Conservation (phyloP, 306 rosid genomes). For the Ceratonia siliqua region DNA sequence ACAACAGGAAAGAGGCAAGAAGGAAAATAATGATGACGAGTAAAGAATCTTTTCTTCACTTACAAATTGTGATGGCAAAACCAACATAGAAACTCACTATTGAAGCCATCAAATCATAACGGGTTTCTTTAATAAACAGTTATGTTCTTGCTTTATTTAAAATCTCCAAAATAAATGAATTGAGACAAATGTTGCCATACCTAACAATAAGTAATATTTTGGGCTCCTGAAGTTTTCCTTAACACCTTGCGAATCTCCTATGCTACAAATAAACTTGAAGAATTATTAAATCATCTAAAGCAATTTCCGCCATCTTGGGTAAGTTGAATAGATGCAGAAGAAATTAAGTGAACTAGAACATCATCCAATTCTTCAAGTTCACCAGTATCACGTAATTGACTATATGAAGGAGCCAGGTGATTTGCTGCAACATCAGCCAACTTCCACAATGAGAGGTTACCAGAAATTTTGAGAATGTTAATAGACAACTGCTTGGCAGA, state of each 20-base stretch:
- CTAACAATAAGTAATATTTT: background rate
- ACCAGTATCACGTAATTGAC: slow-evolving; percentile 69
- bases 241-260: slow-evolving; percentile 14
- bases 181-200: slow-evolving; percentile 7
- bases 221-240: background rate
- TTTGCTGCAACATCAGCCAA: slow-evolving; percentile 69
- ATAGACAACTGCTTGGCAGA: slow-evolving; percentile 52
- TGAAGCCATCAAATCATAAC: background rate
- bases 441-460: slow-evolving; percentile 59
- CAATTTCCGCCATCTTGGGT: slow-evolving; percentile 49
- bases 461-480: slow-evolving; percentile 63
- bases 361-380: slow-evolving; percentile 77
- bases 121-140: background rate
- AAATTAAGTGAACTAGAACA: slow-evolving; percentile 55
- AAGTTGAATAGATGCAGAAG: slow-evolving; percentile 64
- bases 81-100: too few relatives aligned
- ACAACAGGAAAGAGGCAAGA: background rate
- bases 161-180: slow-evolving; percentile 5
- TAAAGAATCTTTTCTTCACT: too few relatives aligned
- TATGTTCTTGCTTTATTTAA: slow-evolving; percentile 8
- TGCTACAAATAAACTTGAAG: slow-evolving; percentile 14
- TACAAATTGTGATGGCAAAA: too few relatives aligned
- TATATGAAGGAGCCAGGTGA: slow-evolving; percentile 65
- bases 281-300: slow-evolving; percentile 31
- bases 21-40: too few relatives aligned